phyloP scores from a whole-genome alignment of 495 filamentous ascomycete genomes.

The Penicillium cataractarum region DNA sequence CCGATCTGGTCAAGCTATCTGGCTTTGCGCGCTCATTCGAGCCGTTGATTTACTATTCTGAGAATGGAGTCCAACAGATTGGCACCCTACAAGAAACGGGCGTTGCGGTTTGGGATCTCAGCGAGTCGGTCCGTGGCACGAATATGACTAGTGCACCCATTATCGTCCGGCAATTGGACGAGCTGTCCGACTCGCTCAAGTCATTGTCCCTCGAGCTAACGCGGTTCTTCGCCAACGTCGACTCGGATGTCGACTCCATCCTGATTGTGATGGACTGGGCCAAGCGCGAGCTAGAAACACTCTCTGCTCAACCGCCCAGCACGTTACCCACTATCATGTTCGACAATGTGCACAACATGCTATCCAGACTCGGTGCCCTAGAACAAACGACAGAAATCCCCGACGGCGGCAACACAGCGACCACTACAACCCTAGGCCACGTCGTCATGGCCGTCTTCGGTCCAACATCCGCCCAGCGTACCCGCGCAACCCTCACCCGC shows the following conservation, averaged over 20 bases:
- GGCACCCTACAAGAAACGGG: conserved; percentile 85
- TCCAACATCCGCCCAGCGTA: conserved; percentile 75
- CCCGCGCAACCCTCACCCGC: conserved; percentile 75
- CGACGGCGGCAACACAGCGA: conserved; percentile 46
- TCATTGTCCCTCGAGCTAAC: conserved; percentile 79
- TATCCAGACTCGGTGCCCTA: conserved; percentile 70
- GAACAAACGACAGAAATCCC: conserved; percentile 45
- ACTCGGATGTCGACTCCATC: conserved; percentile 89
- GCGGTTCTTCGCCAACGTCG: conserved; percentile 86
- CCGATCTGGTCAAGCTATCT: conserved; percentile 88
- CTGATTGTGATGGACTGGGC: conserved; percentile 96
- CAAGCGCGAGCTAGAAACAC: conserved; percentile 69
- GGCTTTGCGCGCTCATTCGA: conserved; percentile 86
- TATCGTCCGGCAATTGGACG: conserved; percentile 83
- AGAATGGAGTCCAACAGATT: conserved; percentile 82
- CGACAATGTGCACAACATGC: conserved; percentile 77
- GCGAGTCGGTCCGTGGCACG: conserved; percentile 81
- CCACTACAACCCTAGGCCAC: conserved; percentile 55
- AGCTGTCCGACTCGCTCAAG: conserved; percentile 79
- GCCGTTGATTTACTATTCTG: conserved; percentile 88
- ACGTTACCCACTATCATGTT: conserved; percentile 66
- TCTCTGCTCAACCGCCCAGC: conserved; percentile 56
- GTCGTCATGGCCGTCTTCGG: conserved; percentile 74
- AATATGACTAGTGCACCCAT: conserved; percentile 87
- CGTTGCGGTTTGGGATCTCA: conserved; percentile 89